Conservation (phyloP, 805 yeast species). For the Starmerella kuoi region DNA sequence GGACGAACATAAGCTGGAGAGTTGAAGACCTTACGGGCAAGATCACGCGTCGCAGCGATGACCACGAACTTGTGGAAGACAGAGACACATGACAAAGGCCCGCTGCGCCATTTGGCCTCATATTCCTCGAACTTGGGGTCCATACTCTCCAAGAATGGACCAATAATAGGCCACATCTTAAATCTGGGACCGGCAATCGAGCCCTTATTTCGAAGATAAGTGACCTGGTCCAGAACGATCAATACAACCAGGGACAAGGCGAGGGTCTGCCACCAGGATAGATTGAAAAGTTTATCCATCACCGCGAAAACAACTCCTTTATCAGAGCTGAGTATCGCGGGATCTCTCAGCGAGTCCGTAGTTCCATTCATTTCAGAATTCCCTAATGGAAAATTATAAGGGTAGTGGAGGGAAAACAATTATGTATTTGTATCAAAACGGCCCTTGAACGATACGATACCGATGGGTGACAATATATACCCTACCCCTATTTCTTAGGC, state of each 20-base stretch:
- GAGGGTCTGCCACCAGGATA: slow-evolving; percentile 14
- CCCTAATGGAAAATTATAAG: no score
- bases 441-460: no score
- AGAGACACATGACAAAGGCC: slow-evolving; percentile 90
- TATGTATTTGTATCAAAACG: no score
- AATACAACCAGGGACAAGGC: slow-evolving; percentile 9
- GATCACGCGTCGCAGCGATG: slow-evolving; percentile 76
- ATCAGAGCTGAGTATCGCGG: not conserved
- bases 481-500: no score
- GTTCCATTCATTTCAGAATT: no score
- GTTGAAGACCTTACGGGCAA: slow-evolving; percentile 74
- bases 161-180: slow-evolving; percentile 90
- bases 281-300: not conserved
- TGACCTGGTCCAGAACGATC: slow-evolving; percentile 34
- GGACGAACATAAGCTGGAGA: slow-evolving; percentile 87
- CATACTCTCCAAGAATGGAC: slow-evolving; percentile 86
- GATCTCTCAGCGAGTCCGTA: not conserved
- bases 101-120: slow-evolving; percentile 85
- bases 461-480: no score
- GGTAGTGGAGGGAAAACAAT: no score
- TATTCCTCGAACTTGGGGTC: slow-evolving; percentile 95
- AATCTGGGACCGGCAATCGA: slow-evolving; percentile 77
- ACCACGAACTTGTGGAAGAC: slow-evolving; percentile 97
- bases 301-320: slow-evolving; percentile 2
- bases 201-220: slow-evolving; percentile 72